Percentiles rank a stretch among this genome's conserved stretches.
phyloP scores from a whole-genome alignment of 2,329 filamentous ascomycete genomes.

The Emergomyces africanus region DNA sequence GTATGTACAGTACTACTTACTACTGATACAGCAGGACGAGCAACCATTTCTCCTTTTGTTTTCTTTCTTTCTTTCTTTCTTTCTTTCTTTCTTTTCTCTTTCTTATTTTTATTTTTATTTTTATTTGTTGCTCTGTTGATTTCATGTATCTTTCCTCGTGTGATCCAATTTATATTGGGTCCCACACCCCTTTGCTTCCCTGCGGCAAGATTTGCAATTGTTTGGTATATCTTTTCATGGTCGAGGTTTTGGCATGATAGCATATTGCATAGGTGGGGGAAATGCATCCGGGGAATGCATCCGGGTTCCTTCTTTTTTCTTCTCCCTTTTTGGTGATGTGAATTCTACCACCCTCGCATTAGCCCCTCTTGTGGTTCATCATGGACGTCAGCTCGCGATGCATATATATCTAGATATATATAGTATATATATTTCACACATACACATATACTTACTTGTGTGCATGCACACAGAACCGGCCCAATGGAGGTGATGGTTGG shows the following conservation, averaged over 20 bases:
- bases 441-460: background rate
- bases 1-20: too few relatives aligned
- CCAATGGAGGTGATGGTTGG: background rate
- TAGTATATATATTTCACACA: background rate
- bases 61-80: too few relatives aligned
- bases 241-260: background rate
- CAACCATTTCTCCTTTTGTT: too few relatives aligned
- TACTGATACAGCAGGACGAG: too few relatives aligned
- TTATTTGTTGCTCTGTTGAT: background rate
- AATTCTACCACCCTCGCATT: background rate
- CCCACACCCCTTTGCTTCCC: background rate
- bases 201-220: background rate
- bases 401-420: background rate
- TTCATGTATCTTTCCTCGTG: background rate
- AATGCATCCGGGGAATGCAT: background rate
- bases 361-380: background rate
- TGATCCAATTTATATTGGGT: background rate
- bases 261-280: background rate
- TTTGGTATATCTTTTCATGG: background rate
- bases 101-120: background rate
- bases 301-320: background rate
- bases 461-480: background rate
- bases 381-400: background rate
- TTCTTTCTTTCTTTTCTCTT: too few relatives aligned
- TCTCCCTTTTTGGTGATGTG: background rate